A percentile compares a stretch with the other conserved stretches of the same genome.
phyloP scores from a whole-genome alignment of 2,329 filamentous ascomycete genomes.

The Pseudogymnoascus sp. region DNA sequence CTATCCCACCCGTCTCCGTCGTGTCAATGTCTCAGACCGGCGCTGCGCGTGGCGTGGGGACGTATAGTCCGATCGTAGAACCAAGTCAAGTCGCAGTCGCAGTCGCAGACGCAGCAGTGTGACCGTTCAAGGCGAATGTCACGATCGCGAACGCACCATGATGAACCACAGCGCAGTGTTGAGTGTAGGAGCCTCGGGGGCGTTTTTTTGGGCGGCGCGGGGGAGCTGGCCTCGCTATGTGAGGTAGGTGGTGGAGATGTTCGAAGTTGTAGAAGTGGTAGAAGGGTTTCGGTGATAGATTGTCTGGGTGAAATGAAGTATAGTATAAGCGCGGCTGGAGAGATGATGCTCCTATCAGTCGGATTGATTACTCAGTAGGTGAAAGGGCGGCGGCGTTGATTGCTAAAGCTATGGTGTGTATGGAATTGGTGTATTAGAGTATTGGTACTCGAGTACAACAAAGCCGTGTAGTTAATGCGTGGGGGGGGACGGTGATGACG shows the following conservation, averaged over 20 bases:
- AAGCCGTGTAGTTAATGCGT: neutral
- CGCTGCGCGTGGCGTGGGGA: neutral
- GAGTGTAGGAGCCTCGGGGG: neutral
- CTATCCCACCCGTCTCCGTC: neutral
- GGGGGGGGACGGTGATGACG: neutral
- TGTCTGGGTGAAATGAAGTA: neutral
- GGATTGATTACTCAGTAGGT: neutral
- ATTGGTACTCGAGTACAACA: neutral
- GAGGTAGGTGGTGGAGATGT: neutral
- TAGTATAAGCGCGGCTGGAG: neutral
- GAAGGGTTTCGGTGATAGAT: neutral
- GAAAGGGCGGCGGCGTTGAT: neutral
- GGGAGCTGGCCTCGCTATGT: neutral
- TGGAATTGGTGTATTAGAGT: neutral
- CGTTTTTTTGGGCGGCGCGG: neutral
- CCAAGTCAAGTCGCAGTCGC: neutral
- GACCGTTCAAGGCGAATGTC: slow-evolving; percentile 4
- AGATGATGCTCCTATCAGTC: neutral
- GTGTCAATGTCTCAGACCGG: neutral
- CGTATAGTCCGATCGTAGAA: neutral
- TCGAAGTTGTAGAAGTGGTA: neutral
- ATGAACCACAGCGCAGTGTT: neutral
- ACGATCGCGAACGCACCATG: slow-evolving; percentile 5
- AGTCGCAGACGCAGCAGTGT: neutral
- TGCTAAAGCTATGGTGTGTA: neutral